phyloP scores from a whole-genome alignment of 1,284 basidiomycete species.

The Boletus hoseneyae region DNA sequence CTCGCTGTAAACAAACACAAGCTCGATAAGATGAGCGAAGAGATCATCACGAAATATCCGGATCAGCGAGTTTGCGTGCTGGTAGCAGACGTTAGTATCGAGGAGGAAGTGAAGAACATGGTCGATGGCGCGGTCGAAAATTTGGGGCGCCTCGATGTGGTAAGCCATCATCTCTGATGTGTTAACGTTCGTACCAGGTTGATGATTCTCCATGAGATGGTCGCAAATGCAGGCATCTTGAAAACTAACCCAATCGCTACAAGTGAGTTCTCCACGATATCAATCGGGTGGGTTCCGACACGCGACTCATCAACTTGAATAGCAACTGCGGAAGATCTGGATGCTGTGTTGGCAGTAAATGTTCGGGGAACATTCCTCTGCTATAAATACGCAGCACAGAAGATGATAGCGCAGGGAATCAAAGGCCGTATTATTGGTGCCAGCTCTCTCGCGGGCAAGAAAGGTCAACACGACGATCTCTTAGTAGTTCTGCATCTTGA shows the following conservation, averaged over 20 bases:
- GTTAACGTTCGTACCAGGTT: background rate
- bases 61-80: constrained; percentile 24
- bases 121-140: constrained; percentile 29
- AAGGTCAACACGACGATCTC: constrained; percentile 19
- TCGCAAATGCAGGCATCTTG: constrained; percentile 38
- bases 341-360: constrained; percentile 32
- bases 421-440: constrained; percentile 41
- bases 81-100: constrained; percentile 34
- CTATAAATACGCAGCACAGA: constrained; percentile 37
- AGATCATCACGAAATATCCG: constrained; percentile 26
- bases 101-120: constrained; percentile 36
- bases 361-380: constrained; percentile 36
- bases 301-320: constrained; percentile 2
- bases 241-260: constrained; percentile 23
- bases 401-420: constrained; percentile 37
- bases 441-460: constrained; percentile 35
- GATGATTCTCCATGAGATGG: constrained; percentile 26
- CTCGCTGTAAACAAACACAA: constrained; percentile 19
- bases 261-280: constrained; percentile 17
- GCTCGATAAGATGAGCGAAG: constrained; percentile 21
- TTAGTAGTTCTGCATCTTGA: too few relatives aligned
- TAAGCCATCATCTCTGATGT: constrained; percentile 18
- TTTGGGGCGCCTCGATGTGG: constrained; percentile 38
- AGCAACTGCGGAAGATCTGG: constrained; percentile 27
- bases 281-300: background rate